Conservation (phyloP, 306 rosid genomes). For the Mimosa pudica region DNA sequence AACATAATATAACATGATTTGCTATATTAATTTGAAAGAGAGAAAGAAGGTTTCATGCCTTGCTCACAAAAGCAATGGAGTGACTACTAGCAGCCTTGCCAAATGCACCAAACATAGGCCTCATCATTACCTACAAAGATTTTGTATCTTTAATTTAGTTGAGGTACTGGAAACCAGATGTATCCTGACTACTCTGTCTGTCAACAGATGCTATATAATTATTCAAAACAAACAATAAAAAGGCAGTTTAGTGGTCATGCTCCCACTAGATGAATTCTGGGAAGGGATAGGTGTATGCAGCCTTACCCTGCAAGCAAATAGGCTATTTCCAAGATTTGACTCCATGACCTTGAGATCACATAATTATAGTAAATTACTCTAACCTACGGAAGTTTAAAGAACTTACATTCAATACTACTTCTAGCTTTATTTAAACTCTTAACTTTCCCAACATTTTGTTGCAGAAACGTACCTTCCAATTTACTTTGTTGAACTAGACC, state of each 20-base stretch:
- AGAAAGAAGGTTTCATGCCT: constrained; percentile 52
- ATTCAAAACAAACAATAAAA: neutral
- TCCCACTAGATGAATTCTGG: too few relatives aligned
- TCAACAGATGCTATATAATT: neutral
- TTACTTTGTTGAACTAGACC: neutral
- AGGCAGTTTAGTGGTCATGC: too few relatives aligned
- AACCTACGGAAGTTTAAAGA: neutral
- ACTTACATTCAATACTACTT: neutral
- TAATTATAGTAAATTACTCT: neutral
- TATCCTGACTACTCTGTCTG: neutral
- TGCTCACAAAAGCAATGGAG: constrained; percentile 95
- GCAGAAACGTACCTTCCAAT: neutral
- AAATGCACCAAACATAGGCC: constrained; percentile 90
- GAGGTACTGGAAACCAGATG: neutral
- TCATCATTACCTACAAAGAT: constrained; percentile 67
- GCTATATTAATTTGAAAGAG: constrained; percentile 3
- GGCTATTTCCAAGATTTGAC: too few relatives aligned
- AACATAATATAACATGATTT: too few relatives aligned
- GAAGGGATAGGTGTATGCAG: too few relatives aligned
- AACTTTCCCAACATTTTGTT: neutral
- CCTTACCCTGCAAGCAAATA: too few relatives aligned
- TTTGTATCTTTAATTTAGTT: constrained; percentile 6
- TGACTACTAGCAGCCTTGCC: constrained; percentile 79
- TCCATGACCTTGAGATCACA: neutral
- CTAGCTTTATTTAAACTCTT: too few relatives aligned